phyloP scores from a whole-genome alignment of 495 filamentous ascomycete species.

The Penicillium pancosmium region DNA sequence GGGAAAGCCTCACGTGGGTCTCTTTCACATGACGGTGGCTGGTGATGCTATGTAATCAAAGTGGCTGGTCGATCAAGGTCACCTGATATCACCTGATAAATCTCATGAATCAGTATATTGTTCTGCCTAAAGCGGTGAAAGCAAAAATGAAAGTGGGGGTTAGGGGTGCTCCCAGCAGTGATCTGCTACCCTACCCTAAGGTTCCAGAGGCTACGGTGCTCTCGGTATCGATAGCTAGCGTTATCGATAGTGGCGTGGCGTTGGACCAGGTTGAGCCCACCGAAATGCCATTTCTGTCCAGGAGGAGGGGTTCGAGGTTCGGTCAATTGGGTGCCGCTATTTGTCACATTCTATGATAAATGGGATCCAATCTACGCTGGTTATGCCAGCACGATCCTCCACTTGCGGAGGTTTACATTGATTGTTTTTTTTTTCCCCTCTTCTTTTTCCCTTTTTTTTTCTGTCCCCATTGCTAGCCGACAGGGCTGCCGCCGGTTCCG shows the following conservation, averaged over 20 bases:
- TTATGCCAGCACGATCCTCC: slow-evolving; percentile 28
- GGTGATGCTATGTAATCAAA: slow-evolving; percentile 21
- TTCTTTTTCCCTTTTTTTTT: slow-evolving; percentile 10
- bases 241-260: slow-evolving; percentile 26
- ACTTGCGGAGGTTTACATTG: slow-evolving; percentile 5
- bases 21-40: slow-evolving; percentile 38
- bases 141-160: too few species aligned
- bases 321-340: slow-evolving; percentile 31
- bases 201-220: too few species aligned
- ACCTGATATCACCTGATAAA: neutral
- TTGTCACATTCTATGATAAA: slow-evolving; percentile 34
- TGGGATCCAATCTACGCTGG: slow-evolving; percentile 32
- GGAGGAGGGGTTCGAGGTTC: neutral
- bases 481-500: slow-evolving; percentile 16
- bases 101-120: neutral
- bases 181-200: too few species aligned
- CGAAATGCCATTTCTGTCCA: slow-evolving; percentile 28
- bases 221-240: too few species aligned
- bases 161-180: too few species aligned
- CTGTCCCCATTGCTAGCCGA: slow-evolving; percentile 4
- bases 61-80: slow-evolving; percentile 10
- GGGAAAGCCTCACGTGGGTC: slow-evolving; percentile 25
- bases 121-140: neutral
- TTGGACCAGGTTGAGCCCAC: slow-evolving; percentile 21
- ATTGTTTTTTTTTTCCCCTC: slow-evolving; percentile 14